Conservation (phyloP, 2,329 filamentous ascomycete genomes). For the Colletotrichum nymphaeae region DNA sequence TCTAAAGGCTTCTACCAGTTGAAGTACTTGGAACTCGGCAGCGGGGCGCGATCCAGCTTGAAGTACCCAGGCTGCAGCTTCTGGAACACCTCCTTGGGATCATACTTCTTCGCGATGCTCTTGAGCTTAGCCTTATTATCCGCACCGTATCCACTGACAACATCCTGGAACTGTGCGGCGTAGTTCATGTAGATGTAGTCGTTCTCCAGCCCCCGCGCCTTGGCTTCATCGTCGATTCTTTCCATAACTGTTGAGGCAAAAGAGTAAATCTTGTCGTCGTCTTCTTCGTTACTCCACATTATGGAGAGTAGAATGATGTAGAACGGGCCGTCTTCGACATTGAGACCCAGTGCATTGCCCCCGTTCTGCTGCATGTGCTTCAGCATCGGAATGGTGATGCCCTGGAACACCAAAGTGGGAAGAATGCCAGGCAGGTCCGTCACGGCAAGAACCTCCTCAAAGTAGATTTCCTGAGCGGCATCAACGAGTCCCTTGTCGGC, state of each 20-base stretch:
- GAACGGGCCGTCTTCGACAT: constrained; percentile 41
- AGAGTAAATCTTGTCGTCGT: constrained; percentile 38
- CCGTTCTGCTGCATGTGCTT: constrained; percentile 49
- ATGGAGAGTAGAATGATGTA: constrained; percentile 38
- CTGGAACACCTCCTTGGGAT: constrained; percentile 48
- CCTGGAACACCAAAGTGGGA: constrained; percentile 50
- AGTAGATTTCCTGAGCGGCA: constrained; percentile 36
- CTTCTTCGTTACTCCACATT: constrained; percentile 38
- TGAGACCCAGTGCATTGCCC: constrained; percentile 50
- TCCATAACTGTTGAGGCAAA: constrained; percentile 36
- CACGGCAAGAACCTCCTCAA: constrained; percentile 8
- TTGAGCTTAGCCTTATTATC: constrained; percentile 48
- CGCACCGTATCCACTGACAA: constrained; percentile 50
- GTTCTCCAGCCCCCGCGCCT: constrained; percentile 28
- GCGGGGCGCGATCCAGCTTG: constrained; percentile 39
- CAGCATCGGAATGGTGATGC: constrained; percentile 51
- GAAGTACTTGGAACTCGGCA: constrained; percentile 29
- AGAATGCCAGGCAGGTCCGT: constrained; percentile 39
- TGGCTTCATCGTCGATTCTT: constrained; percentile 34
- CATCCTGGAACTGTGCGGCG: constrained; percentile 50
- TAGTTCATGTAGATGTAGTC: constrained; percentile 56
- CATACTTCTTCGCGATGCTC: constrained; percentile 45
- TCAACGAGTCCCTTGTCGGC: constrained; percentile 27
- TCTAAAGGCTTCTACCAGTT: neutral
- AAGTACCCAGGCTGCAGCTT: constrained; percentile 45